phyloP scores from a whole-genome alignment of 2,329 filamentous ascomycete species.

The Escovopsis weberi region DNA sequence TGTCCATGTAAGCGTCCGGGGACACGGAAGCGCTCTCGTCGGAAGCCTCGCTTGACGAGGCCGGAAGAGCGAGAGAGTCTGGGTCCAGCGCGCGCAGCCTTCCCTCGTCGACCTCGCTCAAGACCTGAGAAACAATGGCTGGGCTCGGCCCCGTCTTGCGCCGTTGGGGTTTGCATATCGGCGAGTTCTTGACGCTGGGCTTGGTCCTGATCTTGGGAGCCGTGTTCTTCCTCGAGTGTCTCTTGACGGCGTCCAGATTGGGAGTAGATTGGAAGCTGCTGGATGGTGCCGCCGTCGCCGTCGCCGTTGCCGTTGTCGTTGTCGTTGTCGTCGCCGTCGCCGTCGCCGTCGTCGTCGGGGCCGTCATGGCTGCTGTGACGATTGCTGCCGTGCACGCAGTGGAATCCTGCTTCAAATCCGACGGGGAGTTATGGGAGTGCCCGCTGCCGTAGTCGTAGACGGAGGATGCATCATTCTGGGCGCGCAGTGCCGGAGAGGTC shows the following conservation, averaged over 20 bases:
- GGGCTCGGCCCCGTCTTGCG: slow-evolving; percentile 38
- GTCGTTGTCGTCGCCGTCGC: too few species aligned
- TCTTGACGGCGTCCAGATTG: too few species aligned
- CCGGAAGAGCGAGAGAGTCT: slow-evolving; percentile 23
- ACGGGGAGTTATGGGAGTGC: slow-evolving; percentile 36
- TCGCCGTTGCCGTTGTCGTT: too few species aligned
- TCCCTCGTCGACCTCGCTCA: slow-evolving; percentile 37
- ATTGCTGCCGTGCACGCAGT: too few species aligned
- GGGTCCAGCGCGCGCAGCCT: slow-evolving; percentile 18
- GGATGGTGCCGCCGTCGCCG: too few species aligned
- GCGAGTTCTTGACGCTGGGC: slow-evolving; percentile 50
- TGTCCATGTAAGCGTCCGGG: slow-evolving; percentile 47
- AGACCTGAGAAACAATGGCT: slow-evolving; percentile 38
- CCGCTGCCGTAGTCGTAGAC: slow-evolving; percentile 32
- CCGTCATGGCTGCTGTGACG: slow-evolving; percentile 23
- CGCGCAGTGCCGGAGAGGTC: slow-evolving; percentile 66
- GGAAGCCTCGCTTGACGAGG: slow-evolving; percentile 36
- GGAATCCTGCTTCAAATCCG: slow-evolving; percentile 44
- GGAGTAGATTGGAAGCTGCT: too few species aligned
- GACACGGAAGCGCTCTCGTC: slow-evolving; percentile 53
- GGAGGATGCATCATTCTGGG: slow-evolving; percentile 42
- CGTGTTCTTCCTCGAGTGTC: slow-evolving; percentile 38
- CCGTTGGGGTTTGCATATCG: slow-evolving; percentile 54
- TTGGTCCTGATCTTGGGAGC: slow-evolving; percentile 37
- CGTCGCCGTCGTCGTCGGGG: too few species aligned